Conservation (phyloP, 768 basidiomycete species). For the Leccinum subtestaceum region DNA sequence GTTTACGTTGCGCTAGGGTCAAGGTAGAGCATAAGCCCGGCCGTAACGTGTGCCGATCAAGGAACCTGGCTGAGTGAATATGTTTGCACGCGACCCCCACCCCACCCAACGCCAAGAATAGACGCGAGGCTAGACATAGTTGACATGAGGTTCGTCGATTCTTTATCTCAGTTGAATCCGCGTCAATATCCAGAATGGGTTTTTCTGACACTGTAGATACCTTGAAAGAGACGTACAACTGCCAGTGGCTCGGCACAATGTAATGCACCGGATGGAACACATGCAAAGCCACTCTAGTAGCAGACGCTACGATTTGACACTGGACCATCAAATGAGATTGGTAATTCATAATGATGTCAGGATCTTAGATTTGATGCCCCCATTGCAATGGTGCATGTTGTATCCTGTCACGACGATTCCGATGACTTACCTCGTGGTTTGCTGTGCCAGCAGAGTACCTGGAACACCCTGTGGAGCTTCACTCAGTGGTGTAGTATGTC, state of each 20-base stretch:
- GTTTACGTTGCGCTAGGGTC: conserved; percentile 24
- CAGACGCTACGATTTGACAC: not conserved
- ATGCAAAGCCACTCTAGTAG: too few relatives aligned
- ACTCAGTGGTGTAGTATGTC: too few relatives aligned
- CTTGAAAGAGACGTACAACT: not conserved
- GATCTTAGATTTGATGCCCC: not conserved
- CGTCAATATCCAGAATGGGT: not conserved
- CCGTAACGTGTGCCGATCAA: not conserved
- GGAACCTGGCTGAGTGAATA: conserved; percentile 10
- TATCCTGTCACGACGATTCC: not conserved
- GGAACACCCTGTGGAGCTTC: not conserved
- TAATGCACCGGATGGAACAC: too few relatives aligned
- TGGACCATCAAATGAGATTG: not conserved
- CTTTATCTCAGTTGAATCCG: not conserved
- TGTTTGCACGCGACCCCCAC: conserved; percentile 18
- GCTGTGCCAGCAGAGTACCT: not conserved
- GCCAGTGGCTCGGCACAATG: not conserved
- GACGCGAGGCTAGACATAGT: conserved; percentile 4
- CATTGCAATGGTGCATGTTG: not conserved
- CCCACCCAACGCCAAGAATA: conserved; percentile 17
- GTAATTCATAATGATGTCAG: not conserved
- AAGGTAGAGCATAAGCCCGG: conserved; percentile 25
- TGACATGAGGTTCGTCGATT: not conserved
- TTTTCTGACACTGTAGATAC: not conserved
- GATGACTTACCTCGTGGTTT: not conserved